A percentile compares a stretch with the other conserved stretches of the same genome.
These are phyloP conservation scores for Fusarium sp. DNA, from an alignment of 2,329 filamentous ascomycete species.

Conservation along the genomic window DNA sequence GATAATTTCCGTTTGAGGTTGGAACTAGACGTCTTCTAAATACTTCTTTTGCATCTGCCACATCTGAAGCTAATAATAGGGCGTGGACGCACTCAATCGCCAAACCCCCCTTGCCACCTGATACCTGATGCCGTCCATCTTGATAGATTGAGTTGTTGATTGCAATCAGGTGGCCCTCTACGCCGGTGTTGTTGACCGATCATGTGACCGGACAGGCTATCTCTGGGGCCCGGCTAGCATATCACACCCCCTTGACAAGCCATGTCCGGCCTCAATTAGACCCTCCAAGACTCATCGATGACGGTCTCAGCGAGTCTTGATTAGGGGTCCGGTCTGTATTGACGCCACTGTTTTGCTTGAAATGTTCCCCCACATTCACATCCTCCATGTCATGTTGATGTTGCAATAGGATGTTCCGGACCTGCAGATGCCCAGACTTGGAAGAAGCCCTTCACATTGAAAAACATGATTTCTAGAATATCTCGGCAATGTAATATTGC, in stretches of 20 bases:
- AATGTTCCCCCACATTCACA: conserved; percentile 33
- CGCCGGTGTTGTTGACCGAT: conserved; percentile 32
- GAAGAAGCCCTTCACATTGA: conserved; percentile 1
- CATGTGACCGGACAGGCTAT: conserved; percentile 42
- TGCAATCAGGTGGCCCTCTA: conserved; percentile 37
- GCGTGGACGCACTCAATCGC: conserved; percentile 24
- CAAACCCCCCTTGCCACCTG: conserved; percentile 41
- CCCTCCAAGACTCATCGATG: conserved; percentile 40
- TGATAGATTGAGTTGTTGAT: conserved; percentile 42
- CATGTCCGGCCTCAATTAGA: conserved; percentile 38
- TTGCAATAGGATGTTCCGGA: conserved; percentile 36
- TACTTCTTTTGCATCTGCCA: conserved; percentile 33
- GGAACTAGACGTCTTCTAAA: conserved; percentile 45
- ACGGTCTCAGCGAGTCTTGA: conserved; percentile 20
- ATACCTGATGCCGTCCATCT: conserved; percentile 30
- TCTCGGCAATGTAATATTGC: conserved; percentile 16
- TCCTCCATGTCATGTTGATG: conserved; percentile 20
- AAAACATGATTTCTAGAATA: conserved; percentile 25
- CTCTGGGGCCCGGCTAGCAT: conserved; percentile 37
- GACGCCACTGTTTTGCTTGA: conserved; percentile 15
- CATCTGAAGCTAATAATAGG: conserved; percentile 38
- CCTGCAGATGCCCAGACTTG: conserved; percentile 29
- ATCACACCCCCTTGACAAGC: conserved; percentile 35
- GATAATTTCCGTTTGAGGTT: conserved; percentile 26
- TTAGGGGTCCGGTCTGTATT: conserved; percentile 12